phyloP scores from a whole-genome alignment of 129 eudicot genomes.

The Artemisia annua region DNA sequence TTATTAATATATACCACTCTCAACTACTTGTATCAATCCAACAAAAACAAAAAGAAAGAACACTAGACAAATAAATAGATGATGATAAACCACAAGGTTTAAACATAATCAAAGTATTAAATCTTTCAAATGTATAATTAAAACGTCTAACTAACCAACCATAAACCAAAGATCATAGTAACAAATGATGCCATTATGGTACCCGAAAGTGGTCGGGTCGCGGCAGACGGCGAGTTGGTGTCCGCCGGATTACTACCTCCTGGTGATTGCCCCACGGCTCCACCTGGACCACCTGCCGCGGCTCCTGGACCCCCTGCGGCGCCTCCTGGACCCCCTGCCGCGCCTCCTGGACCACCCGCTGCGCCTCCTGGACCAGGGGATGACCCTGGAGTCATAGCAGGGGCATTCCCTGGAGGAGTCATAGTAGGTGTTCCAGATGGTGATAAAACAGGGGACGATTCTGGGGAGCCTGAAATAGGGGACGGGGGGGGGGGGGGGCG shows the following conservation, averaged over 20 bases:
- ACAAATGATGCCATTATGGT: slow-evolving; percentile 15
- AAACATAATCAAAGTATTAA: slow-evolving; percentile 5
- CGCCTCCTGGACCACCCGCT: slow-evolving; percentile 8
- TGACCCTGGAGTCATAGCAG: slow-evolving; percentile 9
- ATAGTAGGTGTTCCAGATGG: slow-evolving; percentile 8
- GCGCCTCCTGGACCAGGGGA: neutral
- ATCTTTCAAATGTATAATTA: slow-evolving; percentile 7
- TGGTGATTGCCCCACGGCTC: neutral
- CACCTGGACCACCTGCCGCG: neutral
- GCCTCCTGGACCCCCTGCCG: neutral
- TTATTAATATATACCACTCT: slow-evolving; percentile 22
- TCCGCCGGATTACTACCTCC: slow-evolving; percentile 20
- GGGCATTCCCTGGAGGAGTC: slow-evolving; percentile 20
- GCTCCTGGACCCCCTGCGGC: neutral
- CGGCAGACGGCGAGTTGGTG: neutral
- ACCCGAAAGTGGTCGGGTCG: slow-evolving; percentile 2
- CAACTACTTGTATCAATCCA: slow-evolving; percentile 24
- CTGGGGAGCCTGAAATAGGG: slow-evolving; percentile 1
- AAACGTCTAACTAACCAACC: slow-evolving; percentile 7
- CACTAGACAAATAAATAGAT: slow-evolving; percentile 22
- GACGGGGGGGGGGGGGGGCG: neutral
- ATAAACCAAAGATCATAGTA: slow-evolving; percentile 8
- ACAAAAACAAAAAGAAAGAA: slow-evolving; percentile 1
- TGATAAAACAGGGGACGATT: neutral
- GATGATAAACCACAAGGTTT: slow-evolving; percentile 17